Base-by-base conservation (phyloP, 805 yeast genomes). In the Teunomyces panamensis region DNA sequence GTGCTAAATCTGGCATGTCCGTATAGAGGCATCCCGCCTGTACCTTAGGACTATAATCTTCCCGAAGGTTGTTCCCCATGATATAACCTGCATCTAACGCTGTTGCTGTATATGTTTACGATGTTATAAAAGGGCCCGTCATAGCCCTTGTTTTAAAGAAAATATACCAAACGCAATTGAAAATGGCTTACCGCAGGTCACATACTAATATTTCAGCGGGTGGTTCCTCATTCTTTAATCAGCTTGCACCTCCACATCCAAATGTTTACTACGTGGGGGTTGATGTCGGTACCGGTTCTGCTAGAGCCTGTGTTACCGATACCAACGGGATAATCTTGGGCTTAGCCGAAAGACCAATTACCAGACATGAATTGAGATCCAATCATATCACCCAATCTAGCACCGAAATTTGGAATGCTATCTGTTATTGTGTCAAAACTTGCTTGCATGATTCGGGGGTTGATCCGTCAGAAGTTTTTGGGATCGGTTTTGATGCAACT, bases 201-300 rank as follows among this genome's bases (percentile, higher is more conserved):
- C 76, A 68, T 57, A 68, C 74, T 9, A 68, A 65, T 54, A 67
- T 73, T 55, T 62, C 68, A 33, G 64, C 73, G 5, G 68, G 74
- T 56, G 65, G 62, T 42, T 68, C 78, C 36, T 54, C 64, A 46
- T 57, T 72, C 45, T 69, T 72, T 62, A 69, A 69, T 51, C 51
- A 65, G 30, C 62, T 63, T 17, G 29, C 45, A 14, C 74, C 63
- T 46, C 79, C 70, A 46, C 77, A 62, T 53, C 77, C 73, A 24
- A 80, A 65, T 55, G 76, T 63, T 8, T 77, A 73, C 64, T 88
- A 83, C 59, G 79, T 89, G 47, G 96, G 96, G 46, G 90, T 89
- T 6, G 96, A 89, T 62, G 95, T 94, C 24, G 99, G 99, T n/a
- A 91, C 98, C 0, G 99, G 98, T 11, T 87, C 96, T 2, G 97